Percentiles rank a stretch among this genome's conserved stretches.
Evolutionary conservation across 306 rosid species (phyloP).

Genomic region (Dryas drummondii): DNA sequence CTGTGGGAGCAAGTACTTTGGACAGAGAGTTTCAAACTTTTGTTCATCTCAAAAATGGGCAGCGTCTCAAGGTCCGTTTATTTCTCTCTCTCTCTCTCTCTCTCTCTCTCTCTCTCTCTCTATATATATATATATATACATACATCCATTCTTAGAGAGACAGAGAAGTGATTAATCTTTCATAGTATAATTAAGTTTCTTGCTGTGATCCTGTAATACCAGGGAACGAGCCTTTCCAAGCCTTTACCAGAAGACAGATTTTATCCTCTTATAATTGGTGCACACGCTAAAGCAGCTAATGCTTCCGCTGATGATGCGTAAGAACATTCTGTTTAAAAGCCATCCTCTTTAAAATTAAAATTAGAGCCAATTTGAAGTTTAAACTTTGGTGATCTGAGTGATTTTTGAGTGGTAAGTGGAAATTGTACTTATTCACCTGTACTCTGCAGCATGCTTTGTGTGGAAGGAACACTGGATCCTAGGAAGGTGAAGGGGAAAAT

Average conservation of each 20-base stretch:
- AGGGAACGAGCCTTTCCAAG: constrained; percentile 58
- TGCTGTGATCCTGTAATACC: background rate
- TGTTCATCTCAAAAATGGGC: constrained; percentile 54
- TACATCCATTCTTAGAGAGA: background rate
- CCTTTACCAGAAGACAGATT: constrained; percentile 36
- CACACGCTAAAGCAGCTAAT: constrained; percentile 33
- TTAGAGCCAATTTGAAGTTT: background rate
- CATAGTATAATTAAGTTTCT: background rate
- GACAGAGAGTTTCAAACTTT: constrained; percentile 48
- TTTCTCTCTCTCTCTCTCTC: background rate
- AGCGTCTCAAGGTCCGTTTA: constrained; percentile 36
- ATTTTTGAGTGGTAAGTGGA: background rate
- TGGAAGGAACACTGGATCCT: constrained; percentile 44
- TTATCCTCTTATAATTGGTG: constrained; percentile 56
- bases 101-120: no score
- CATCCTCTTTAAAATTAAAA: background rate
- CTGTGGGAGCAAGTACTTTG: constrained; percentile 72
- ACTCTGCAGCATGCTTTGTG: constrained; percentile 41
- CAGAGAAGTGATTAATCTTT: background rate
- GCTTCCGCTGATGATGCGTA: constrained; percentile 41
- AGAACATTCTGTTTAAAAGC: constrained; percentile 6
- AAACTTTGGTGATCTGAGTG: background rate
- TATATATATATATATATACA: no score
- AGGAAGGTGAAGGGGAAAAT: constrained; percentile 54
- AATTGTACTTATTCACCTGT: background rate